Conservation (phyloP, 1,284 basidiomycete genomes). For the Sphaerobolus stellatus region DNA sequence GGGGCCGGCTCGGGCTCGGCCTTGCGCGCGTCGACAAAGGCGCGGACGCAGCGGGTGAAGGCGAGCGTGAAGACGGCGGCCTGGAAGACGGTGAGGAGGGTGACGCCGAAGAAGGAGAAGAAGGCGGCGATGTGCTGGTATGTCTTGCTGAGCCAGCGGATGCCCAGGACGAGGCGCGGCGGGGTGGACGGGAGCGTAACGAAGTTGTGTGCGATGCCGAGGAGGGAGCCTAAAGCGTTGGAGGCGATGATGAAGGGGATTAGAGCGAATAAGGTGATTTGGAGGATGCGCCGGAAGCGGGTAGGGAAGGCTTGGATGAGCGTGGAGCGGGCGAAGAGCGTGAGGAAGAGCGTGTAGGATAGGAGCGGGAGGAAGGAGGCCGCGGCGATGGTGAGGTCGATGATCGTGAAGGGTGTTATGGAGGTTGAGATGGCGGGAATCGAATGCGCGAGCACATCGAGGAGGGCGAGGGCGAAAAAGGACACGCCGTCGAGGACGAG, state of each 20-base stretch:
- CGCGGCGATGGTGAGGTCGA: constrained; percentile 49
- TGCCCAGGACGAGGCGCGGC: constrained; percentile 34
- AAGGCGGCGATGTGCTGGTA: constrained; percentile 51
- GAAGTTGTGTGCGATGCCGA: constrained; percentile 52
- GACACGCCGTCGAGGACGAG: constrained; percentile 60
- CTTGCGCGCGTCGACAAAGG: constrained; percentile 49
- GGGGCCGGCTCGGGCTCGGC: constrained; percentile 42
- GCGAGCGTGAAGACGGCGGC: constrained; percentile 54
- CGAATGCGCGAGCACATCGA: constrained; percentile 60
- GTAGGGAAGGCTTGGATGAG: constrained; percentile 54
- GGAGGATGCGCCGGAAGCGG: constrained; percentile 45
- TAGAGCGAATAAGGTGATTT: constrained; percentile 47
- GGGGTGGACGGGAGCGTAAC: background rate
- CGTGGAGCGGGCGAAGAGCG: constrained; percentile 46
- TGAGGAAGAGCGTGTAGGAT: constrained; percentile 55
- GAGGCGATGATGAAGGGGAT: constrained; percentile 54
- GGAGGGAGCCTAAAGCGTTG: constrained; percentile 64
- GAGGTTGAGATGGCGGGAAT: constrained; percentile 48
- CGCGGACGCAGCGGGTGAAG: constrained; percentile 54
- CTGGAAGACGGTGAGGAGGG: constrained; percentile 57
- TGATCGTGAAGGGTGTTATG: constrained; percentile 34
- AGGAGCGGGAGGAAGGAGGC: constrained; percentile 57
- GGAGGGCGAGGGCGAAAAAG: constrained; percentile 56
- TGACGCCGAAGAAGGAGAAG: constrained; percentile 58
- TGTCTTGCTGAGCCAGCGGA: constrained; percentile 42